These are phyloP conservation scores for Skeletonema costatum DNA, from an alignment of 108 stramenopile species.

Conservation along the genomic window DNA sequence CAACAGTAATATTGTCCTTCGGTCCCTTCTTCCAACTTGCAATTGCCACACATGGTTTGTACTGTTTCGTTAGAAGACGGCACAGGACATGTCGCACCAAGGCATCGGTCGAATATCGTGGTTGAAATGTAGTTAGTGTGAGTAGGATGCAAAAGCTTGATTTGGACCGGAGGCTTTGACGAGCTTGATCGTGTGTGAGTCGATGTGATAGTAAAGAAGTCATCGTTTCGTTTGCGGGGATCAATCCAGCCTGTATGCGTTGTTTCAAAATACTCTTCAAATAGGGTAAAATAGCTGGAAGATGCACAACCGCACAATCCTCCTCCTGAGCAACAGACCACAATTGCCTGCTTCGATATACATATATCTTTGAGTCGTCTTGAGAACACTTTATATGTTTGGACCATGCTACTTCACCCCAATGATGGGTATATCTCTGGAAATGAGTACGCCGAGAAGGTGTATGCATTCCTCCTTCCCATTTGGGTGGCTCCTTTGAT, in stretches of 20 bases:
- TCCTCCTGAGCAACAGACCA: not conserved
- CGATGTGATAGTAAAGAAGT: slow-evolving; percentile 7
- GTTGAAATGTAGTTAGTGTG: slow-evolving; percentile 8
- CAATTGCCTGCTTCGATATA: not conserved
- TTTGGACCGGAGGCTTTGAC: slow-evolving; percentile 7
- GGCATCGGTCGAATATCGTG: slow-evolving; percentile 16
- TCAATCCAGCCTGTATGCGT: not conserved
- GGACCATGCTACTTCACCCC: not conserved
- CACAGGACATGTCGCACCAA: slow-evolving; percentile 28
- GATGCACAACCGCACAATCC: not conserved
- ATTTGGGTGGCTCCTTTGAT: not conserved
- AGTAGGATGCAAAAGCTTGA: slow-evolving; percentile 11
- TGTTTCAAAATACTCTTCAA: not conserved
- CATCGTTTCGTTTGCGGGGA: slow-evolving; percentile 13
- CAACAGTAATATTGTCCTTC: not conserved
- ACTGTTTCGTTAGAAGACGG: slow-evolving; percentile 18
- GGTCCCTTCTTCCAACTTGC: slow-evolving; percentile 1
- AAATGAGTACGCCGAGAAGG: not conserved
- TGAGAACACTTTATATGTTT: not conserved
- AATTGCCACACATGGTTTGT: slow-evolving; percentile 21
- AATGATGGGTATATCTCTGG: not conserved
- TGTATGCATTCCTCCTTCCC: not conserved
- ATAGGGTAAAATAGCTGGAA: not conserved
- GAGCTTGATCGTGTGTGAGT: slow-evolving; percentile 7
- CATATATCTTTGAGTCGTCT: not conserved